Conservation (phyloP, 306 rosid genomes). For the Vicia faba region DNA sequence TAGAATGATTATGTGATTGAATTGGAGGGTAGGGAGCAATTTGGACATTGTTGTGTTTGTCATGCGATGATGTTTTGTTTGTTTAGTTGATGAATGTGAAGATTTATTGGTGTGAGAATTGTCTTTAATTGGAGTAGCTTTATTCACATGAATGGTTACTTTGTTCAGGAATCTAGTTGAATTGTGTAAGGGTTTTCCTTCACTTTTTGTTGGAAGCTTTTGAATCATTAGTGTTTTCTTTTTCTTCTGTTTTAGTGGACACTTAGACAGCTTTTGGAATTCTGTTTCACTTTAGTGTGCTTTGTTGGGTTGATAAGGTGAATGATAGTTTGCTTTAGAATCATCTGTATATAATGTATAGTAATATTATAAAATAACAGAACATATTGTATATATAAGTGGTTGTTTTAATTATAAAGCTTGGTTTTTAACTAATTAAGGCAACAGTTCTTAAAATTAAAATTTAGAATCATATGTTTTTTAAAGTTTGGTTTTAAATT, state of each 20-base stretch:
- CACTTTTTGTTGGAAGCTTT: constrained; percentile 36
- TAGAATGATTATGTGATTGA: constrained; percentile 29
- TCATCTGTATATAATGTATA: not conserved
- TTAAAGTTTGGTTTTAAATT: no score
- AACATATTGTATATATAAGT: not conserved
- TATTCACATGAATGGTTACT: constrained; percentile 51
- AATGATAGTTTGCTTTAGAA: constrained; percentile 34
- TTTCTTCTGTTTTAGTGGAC: constrained; percentile 7
- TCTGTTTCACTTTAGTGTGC: constrained; percentile 47
- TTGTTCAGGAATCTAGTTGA: constrained; percentile 58
- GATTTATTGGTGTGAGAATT: constrained; percentile 31
- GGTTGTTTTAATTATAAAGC: not conserved
- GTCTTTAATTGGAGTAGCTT: constrained; percentile 43
- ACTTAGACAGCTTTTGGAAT: constrained; percentile 44
- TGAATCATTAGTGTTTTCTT: constrained; percentile 30
- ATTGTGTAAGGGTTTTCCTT: constrained; percentile 56
- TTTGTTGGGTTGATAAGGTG: constrained; percentile 37
- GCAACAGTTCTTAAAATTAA: not conserved
- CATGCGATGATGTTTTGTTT: constrained; percentile 50
- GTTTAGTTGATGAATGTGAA: constrained; percentile 12
- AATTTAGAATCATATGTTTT: no score
- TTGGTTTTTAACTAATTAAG: not conserved
- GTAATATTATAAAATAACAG: not conserved
- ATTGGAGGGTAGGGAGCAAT: constrained; percentile 36
- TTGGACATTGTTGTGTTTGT: constrained; percentile 43